Percentiles rank a stretch among this genome's conserved stretches.
phyloP scores from a whole-genome alignment of 2,329 filamentous ascomycete genomes.

The Microthyrium microscopicum region DNA sequence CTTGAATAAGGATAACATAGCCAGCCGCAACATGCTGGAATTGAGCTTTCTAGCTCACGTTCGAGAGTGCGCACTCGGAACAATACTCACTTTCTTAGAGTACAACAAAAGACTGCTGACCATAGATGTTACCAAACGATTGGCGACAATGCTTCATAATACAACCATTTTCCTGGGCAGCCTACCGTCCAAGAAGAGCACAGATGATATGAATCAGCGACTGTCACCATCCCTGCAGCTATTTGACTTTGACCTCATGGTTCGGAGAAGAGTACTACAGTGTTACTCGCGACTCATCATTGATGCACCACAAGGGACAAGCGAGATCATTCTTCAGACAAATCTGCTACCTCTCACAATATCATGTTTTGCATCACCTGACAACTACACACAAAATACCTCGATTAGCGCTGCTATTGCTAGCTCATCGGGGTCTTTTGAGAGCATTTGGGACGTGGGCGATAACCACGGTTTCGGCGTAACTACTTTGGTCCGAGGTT shows the following conservation, averaged over 20 bases:
- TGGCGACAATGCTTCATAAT: constrained; percentile 88
- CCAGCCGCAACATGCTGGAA: constrained; percentile 69
- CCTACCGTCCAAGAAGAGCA: constrained; percentile 65
- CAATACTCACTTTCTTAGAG: constrained; percentile 79
- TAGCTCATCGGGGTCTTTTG: constrained; percentile 74
- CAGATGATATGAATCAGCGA: constrained; percentile 72
- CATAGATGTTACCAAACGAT: constrained; percentile 80
- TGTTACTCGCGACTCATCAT: constrained; percentile 88
- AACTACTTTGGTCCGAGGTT: constrained; percentile 66
- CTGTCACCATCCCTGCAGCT: constrained; percentile 75
- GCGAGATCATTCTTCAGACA: constrained; percentile 74
- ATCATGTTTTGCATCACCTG: constrained; percentile 82
- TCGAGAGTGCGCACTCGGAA: constrained; percentile 81
- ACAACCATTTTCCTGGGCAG: constrained; percentile 80
- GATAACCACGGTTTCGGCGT: constrained; percentile 94
- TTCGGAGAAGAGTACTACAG: constrained; percentile 79
- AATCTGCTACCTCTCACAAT: constrained; percentile 82
- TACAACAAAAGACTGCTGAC: constrained; percentile 87
- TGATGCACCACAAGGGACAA: constrained; percentile 67
- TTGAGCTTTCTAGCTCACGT: constrained; percentile 89
- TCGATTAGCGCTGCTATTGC: constrained; percentile 84
- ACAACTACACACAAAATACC: constrained; percentile 69
- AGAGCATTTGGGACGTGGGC: constrained; percentile 84
- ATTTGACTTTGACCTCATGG: constrained; percentile 82
- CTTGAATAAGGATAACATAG: constrained; percentile 78